Evolutionary conservation across 805 yeast species (phyloP), one percentile per base, ranked within the genome.

Genomic region (Metschnikowia sp.): DNA sequence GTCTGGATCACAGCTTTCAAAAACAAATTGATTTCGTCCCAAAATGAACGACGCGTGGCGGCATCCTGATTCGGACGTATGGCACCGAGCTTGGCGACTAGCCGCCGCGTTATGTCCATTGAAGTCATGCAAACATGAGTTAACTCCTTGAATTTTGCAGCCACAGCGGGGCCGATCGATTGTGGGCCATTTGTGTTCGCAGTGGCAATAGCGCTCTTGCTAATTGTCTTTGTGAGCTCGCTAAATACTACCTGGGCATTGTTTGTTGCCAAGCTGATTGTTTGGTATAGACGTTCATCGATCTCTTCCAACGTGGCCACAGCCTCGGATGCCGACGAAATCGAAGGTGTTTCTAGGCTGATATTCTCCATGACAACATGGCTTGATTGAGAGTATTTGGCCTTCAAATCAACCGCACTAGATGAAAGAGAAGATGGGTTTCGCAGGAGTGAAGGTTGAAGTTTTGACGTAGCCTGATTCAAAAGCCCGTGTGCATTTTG

Each of bases 1-100:
- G 94, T 88, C 32, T 83, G 83, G 53, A 92, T 84, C 48, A 91
- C 85, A 0, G 96, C 83, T 59, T 88, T 89, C 55, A 92, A 70
- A 57, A 90, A 89, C 40, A 81, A 68, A 61, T 88, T 90, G 32
- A 88, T 84, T 54, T 87, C 91, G 54, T 92, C 97, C 82, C 94
- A 91, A 45, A 92, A 82, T 54, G 75, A 74, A 49, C 79, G 75
- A 51, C 86, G 82, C 32, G 83, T 85, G 8, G 65, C 59, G 4
- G 63, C 58, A 6, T 76, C 75, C 8, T 78, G 72, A 36, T 75
- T 80, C 13, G 74, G 66, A 32, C 81, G 63, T 31, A 82, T 74
- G 2, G 76, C 67, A 10, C 72, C 68, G 42, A 91, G 69, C 44
- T 82, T 77, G 11, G 69, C 69, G 49, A 78, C 78, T 41, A 88